A percentile compares a stretch with the other conserved stretches of the same genome.
phyloP scores from a whole-genome alignment of 2,329 filamentous ascomycete species.

The Epicoccum nigrum region DNA sequence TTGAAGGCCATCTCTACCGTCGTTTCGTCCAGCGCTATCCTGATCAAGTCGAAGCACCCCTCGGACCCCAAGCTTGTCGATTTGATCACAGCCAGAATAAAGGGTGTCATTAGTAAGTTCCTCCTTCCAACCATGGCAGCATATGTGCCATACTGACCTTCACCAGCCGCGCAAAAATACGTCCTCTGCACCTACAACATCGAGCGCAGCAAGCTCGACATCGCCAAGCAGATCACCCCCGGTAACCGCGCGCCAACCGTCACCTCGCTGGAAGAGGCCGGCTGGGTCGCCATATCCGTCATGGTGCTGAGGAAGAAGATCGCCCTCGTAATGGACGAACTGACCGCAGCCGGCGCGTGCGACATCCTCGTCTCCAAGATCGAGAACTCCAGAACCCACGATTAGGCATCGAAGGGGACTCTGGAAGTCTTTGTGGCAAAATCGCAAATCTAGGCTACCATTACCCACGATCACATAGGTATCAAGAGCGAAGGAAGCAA shows the following conservation, averaged over 20 bases:
- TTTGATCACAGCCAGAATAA: slow-evolving; percentile 83
- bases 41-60: slow-evolving; percentile 88
- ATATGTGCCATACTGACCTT: slow-evolving; percentile 15
- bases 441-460: too few relatives aligned
- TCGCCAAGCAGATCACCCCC: slow-evolving; percentile 79
- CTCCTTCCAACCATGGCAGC: not conserved
- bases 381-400: slow-evolving; percentile 67
- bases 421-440: not conserved
- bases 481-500: too few relatives aligned
- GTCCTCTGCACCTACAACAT: slow-evolving; percentile 98
- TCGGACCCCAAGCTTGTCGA: slow-evolving; percentile 81
- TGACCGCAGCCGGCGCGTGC: slow-evolving; percentile 75
- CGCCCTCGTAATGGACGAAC: slow-evolving; percentile 83
- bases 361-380: slow-evolving; percentile 88
- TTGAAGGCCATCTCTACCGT: slow-evolving; percentile 95
- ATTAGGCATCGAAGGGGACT: slow-evolving; percentile 2
- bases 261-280: slow-evolving; percentile 84
- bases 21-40: slow-evolving; percentile 81
- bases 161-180: slow-evolving; percentile 79
- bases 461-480: too few relatives aligned
- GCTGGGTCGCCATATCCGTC: slow-evolving; percentile 91
- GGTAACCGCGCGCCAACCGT: slow-evolving; percentile 93
- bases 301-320: slow-evolving; percentile 93
- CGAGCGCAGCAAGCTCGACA: slow-evolving; percentile 68
- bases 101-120: slow-evolving; percentile 80